Base-by-base conservation (phyloP, 139 green algal species). In the Chlorella sp. region DNA sequence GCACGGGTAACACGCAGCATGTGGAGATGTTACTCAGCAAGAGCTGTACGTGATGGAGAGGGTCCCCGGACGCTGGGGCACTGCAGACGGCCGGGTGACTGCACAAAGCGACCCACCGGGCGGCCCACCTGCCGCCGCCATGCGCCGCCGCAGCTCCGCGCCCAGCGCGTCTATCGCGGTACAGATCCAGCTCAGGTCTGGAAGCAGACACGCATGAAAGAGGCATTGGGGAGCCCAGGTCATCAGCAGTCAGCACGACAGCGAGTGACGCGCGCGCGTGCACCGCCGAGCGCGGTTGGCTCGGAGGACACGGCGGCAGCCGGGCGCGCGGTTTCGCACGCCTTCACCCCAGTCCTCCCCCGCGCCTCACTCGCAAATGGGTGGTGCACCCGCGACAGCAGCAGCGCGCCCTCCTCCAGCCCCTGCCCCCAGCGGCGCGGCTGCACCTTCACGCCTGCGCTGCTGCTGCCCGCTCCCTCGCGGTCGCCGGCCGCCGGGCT, bases 131-230 rank as follows among this genome's bases (percentile, higher is more conserved):
- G 29, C 31, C 21, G 45, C 68, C 14, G 33, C 25, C 67, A 88
- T 69, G 14, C 83, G 56, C 8, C 61, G 67, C 27, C 21, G 31
- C 62, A 86, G 50, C 67, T 88, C 79, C 6, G 12, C 19, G 11
- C 48, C 79, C 43, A 86, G 55, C 0, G 3, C 11, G 38, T 82
- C 68, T 40, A 88, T 72, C 12, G 61, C 72, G 0, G 41, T 23
- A 4, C 46, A 2, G 60, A 78, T 61, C 72, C 72, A 78, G 42
- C 25, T 4, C 25, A 78, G 48, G 17, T 78, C 72, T 60, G 71
- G 41, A 40, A 17, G 9, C 56, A 63, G 27, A 17, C 9, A 40
- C 9, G 63, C 33, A 50, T 21, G 15, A 63, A 14, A 9, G 56
- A 29, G 56, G 56, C 56, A 21, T 55, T n/a, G 15, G 11, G 31